phyloP scores from a whole-genome alignment of 192 early-diverging fungal genomes.

The Coemansia reversa region DNA sequence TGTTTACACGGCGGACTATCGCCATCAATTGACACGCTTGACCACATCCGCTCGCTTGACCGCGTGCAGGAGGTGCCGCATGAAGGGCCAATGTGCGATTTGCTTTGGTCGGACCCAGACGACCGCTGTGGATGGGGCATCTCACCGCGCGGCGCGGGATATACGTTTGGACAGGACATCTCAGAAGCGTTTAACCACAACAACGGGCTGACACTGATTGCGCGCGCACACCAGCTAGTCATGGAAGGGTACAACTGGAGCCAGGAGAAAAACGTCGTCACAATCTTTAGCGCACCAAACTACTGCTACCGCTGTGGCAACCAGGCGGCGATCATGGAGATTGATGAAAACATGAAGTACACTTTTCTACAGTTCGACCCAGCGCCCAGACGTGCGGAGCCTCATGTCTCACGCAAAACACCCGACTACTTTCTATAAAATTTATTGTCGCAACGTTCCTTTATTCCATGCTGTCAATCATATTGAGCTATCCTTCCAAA shows the following conservation, averaged over 20 bases:
- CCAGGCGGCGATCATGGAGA: constrained; percentile 99
- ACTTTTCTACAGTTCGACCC: constrained; percentile 99
- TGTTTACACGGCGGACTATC: constrained; percentile 98
- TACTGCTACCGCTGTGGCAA: constrained; percentile 99
- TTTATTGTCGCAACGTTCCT: neutral
- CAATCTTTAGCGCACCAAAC: constrained; percentile 98
- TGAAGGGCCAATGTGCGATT: constrained; percentile 85
- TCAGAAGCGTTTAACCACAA: constrained; percentile 88
- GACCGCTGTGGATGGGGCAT: constrained; percentile 87
- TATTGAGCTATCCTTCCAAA: neutral
- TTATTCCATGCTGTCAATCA: constrained; percentile 3
- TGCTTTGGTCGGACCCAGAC: constrained; percentile 88
- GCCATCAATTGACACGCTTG: constrained; percentile 92
- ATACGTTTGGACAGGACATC: constrained; percentile 88
- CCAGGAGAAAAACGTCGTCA: constrained; percentile 97
- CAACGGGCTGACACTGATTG: constrained; percentile 96
- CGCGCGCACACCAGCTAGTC: constrained; percentile 90
- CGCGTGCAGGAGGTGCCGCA: constrained; percentile 91
- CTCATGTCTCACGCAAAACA: constrained; percentile 95
- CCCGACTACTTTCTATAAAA: constrained; percentile 97
- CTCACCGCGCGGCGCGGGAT: constrained; percentile 82
- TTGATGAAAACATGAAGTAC: constrained; percentile 99
- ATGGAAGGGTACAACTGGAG: constrained; percentile 99
- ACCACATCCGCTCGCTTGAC: constrained; percentile 94
- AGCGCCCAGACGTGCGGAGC: constrained; percentile 95